These are phyloP conservation scores for Fusarium sp. DNA, from an alignment of 2,329 filamentous ascomycete genomes.

Conservation along the genomic window DNA sequence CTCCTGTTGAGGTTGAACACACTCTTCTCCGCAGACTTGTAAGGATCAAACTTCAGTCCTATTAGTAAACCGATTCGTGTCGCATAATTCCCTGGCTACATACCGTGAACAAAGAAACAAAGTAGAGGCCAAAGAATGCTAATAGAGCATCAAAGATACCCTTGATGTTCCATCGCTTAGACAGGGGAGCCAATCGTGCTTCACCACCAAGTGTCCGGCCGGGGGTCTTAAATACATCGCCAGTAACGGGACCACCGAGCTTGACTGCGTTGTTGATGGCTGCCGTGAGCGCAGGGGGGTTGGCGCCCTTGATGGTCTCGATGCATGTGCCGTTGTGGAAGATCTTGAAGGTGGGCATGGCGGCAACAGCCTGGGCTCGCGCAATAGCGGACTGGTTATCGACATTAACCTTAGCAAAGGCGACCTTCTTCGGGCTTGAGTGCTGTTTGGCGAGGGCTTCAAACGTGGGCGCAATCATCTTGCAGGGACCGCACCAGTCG, in stretches of 20 bases:
- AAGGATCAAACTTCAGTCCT: conserved; percentile 67
- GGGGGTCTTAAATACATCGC: conserved; percentile 65
- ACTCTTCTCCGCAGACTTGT: conserved; percentile 71
- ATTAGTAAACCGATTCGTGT: conserved; percentile 42
- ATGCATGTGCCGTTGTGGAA: conserved; percentile 81
- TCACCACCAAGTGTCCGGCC: conserved; percentile 70
- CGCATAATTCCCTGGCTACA: conserved; percentile 47
- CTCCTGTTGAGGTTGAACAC: conserved; percentile 67
- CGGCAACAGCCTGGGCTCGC: conserved; percentile 81
- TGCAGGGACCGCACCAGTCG: conserved; percentile 95
- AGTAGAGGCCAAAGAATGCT: conserved; percentile 71
- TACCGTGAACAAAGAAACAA: conserved; percentile 72
- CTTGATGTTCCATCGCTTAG: conserved; percentile 54
- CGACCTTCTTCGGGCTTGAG: conserved; percentile 83
- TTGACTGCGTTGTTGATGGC: conserved; percentile 80
- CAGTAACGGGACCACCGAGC: conserved; percentile 60
- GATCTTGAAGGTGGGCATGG: conserved; percentile 95
- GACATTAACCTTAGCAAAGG: conserved; percentile 93
- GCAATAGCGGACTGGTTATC: conserved; percentile 85
- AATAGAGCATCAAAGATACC: conserved; percentile 64
- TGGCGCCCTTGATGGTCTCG: conserved; percentile 84
- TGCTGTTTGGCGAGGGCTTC: conserved; percentile 85
- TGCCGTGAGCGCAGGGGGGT: conserved; percentile 79
- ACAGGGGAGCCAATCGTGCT: conserved; percentile 28
- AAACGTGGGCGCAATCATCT: conserved; percentile 90